A percentile compares a stretch with the other conserved stretches of the same genome.
Evolutionary conservation across 169 alveolate genomes (phyloP).

Genomic region (Eimeria acervulina): DNA sequence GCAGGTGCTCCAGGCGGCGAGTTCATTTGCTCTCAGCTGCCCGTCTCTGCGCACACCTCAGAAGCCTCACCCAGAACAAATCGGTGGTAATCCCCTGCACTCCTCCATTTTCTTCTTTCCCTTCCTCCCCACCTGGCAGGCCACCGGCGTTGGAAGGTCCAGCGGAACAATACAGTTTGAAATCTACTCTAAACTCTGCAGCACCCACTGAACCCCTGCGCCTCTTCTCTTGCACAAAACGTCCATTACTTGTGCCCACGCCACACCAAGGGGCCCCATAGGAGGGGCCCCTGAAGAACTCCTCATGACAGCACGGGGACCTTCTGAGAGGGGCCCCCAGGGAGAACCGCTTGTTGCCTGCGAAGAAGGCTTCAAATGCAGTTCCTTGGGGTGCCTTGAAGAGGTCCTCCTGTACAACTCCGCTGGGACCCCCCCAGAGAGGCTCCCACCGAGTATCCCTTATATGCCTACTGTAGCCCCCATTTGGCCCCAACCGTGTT

Average conservation of each 20-base stretch:
- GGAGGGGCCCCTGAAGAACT: neutral
- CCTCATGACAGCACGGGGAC: too few relatives aligned
- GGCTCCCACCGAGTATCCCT: neutral
- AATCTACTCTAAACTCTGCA: neutral
- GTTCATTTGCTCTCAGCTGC: neutral
- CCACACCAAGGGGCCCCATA: neutral
- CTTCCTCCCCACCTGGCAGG: neutral
- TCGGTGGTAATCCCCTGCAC: slow-evolving; percentile 45
- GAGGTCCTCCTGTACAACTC: neutral
- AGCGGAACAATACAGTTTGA: neutral
- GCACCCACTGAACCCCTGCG: neutral
- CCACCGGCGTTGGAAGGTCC: neutral
- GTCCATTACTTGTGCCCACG: neutral
- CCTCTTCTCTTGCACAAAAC: neutral
- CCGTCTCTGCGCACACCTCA: neutral
- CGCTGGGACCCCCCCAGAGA: neutral
- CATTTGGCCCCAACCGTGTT: neutral
- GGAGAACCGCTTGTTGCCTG: too few relatives aligned
- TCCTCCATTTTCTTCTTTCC: neutral
- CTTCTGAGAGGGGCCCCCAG: neutral
- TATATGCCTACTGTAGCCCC: neutral
- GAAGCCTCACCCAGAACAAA: slow-evolving; percentile 24
- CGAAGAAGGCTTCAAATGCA: neutral
- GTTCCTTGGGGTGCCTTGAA: neutral
- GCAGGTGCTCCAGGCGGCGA: neutral